Conservation (phyloP, 2,329 filamentous ascomycete genomes). For the Aspergillus japonicus region DNA sequence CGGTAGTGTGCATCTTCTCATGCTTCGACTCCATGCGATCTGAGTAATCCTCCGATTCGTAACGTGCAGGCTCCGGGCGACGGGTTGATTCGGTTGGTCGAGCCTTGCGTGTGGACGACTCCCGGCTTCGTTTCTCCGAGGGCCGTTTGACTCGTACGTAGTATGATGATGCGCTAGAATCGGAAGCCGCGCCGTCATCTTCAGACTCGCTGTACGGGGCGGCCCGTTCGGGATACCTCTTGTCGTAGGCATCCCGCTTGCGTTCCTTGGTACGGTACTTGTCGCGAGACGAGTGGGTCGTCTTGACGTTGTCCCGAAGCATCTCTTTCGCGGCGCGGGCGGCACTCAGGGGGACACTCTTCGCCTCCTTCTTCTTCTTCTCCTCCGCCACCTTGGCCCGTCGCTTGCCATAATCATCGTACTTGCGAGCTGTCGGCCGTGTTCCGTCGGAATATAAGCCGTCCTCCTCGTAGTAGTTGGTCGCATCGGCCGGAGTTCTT, state of each 20-base stretch:
- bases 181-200: conserved; percentile 32
- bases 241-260: conserved; percentile 41
- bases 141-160: conserved; percentile 23
- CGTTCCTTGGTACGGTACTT: conserved; percentile 46
- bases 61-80: conserved; percentile 21
- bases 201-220: conserved; percentile 32
- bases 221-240: conserved; percentile 30
- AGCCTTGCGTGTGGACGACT: conserved; percentile 23
- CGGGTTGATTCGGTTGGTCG: conserved; percentile 22
- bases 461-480: conserved; percentile 39
- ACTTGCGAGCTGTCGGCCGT: conserved; percentile 40
- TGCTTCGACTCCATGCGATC: conserved; percentile 34
- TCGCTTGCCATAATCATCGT: conserved; percentile 38
- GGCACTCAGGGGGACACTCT: conserved; percentile 27
- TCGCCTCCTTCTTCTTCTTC: conserved; percentile 41
- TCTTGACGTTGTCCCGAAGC: conserved; percentile 32
- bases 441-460: conserved; percentile 38
- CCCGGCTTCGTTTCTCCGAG: conserved; percentile 25
- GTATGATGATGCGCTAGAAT: conserved; percentile 28
- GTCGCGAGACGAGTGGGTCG: conserved; percentile 34
- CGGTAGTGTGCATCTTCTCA: conserved; percentile 30
- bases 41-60: conserved; percentile 26
- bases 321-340: conserved; percentile 33
- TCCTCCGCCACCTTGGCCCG: conserved; percentile 36
- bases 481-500: conserved; percentile 36